Base-by-base conservation (phyloP, 148 eudicot species). In the Rhododendron kiyosumense region DNA sequence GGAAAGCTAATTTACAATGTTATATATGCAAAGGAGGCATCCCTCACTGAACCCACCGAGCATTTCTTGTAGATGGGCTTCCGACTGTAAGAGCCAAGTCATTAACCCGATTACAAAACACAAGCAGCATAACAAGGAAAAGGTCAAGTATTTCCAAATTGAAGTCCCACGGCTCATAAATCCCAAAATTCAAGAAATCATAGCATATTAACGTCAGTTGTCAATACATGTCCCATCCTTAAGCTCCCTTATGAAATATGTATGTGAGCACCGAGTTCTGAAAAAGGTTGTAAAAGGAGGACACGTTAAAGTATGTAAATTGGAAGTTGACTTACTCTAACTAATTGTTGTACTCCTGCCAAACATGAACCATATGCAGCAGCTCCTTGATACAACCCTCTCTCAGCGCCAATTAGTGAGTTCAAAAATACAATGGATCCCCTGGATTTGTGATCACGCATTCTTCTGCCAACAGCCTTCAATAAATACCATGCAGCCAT, bases 311-410 rank as follows among this genome's bases (percentile, higher is more conserved):
- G 59, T 26, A 71, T 1, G 36, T 30, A 20, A 61, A 65, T 28
- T 78, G 69, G 30, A 69, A 78, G 69, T 48, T 24, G 30, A 81
- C 94, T 90, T 88, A 96, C 99, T 96, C 96, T 90, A 24, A 88
- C 92, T 87, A 96, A 90, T 87, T 95, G 98, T 88, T 95, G 93
- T 30, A 94, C 87, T 80, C 96, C 98, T 36, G 95, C 98, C 88
- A 93, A 88, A 86, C 98, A 93, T 20, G 97, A 93, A 86, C 96
- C 97, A 88, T 90, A 96, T 65, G 99, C 98, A 85, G 98, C 94
- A 85, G 96, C 93, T 81, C 99, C 98, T 85, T 88, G 94, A 89
- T 95, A 96, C 80, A 96, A 18, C 77, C 99, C 99, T 90, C 98
- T 92, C 90, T 95, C 98, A 79, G 94, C 93, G 46, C 99, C 98